These are phyloP conservation scores for Fraxinus baroniana DNA, from an alignment of 305 asterid genomes.

Conservation along the genomic window DNA sequence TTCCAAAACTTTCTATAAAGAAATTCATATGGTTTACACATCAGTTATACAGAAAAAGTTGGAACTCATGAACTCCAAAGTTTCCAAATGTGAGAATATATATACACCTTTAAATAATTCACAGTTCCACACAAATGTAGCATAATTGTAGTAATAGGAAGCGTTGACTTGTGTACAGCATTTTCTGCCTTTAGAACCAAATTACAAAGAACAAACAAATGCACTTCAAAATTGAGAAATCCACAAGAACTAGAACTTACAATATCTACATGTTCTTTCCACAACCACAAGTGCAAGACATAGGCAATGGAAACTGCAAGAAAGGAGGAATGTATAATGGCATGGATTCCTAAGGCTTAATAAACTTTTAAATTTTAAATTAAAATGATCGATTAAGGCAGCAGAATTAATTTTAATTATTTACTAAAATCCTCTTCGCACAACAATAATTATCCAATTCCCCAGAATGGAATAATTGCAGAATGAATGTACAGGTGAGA, in stretches of 20 bases:
- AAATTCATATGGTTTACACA: background rate
- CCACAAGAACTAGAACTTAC: background rate
- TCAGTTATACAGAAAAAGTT: background rate
- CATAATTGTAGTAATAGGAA: background rate
- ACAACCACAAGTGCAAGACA: slow-evolving; percentile 7
- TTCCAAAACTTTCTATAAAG: background rate
- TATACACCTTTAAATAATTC: background rate
- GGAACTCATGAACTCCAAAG: background rate
- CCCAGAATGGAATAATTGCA: background rate
- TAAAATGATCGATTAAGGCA: background rate
- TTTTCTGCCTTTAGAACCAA: background rate
- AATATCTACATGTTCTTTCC: slow-evolving; percentile 2
- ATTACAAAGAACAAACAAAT: background rate
- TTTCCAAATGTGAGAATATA: background rate
- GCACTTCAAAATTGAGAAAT: slow-evolving; percentile 2
- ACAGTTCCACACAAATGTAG: background rate
- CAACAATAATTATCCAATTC: background rate
- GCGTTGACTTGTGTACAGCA: background rate
- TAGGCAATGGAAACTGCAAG: background rate
- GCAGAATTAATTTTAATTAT: background rate
- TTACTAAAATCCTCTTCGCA: background rate
- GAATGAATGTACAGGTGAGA: background rate
- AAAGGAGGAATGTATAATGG: background rate
- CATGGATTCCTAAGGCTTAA: background rate
- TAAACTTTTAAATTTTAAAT: background rate